These are phyloP conservation scores for Pyronema omphalodes DNA, from an alignment of 495 filamentous ascomycete species.

Conservation along the genomic window DNA sequence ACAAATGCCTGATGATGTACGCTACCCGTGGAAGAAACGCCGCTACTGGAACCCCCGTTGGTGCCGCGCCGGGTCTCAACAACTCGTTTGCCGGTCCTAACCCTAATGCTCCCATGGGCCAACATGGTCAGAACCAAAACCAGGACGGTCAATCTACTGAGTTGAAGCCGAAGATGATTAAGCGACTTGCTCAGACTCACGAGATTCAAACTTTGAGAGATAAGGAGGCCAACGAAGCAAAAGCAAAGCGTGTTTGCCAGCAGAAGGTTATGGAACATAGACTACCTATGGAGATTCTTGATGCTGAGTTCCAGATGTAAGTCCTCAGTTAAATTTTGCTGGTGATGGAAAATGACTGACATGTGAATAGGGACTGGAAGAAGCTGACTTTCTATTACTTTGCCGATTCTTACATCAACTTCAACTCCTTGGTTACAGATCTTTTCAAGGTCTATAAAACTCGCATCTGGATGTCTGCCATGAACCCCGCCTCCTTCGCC, in stretches of 20 bases:
- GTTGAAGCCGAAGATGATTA: slow-evolving; percentile 88
- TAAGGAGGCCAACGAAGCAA: slow-evolving; percentile 94
- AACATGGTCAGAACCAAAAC: slow-evolving; percentile 27
- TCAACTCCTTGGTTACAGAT: slow-evolving; percentile 91
- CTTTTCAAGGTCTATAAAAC: slow-evolving; percentile 99
- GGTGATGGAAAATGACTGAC: neutral
- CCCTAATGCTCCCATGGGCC: slow-evolving; percentile 10
- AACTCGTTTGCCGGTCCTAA: slow-evolving; percentile 29
- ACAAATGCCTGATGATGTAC: slow-evolving; percentile 95
- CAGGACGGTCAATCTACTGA: slow-evolving; percentile 61
- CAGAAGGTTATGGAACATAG: slow-evolving; percentile 89
- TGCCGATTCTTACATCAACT: slow-evolving; percentile 94
- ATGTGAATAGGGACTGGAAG: slow-evolving; percentile 69
- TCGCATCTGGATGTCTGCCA: slow-evolving; percentile 97
- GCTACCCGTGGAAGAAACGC: slow-evolving; percentile 48
- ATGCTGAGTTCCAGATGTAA: slow-evolving; percentile 98
- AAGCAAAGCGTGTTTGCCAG: slow-evolving; percentile 88
- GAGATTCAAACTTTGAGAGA: slow-evolving; percentile 74
- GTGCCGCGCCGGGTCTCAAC: slow-evolving; percentile 43
- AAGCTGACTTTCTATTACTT: slow-evolving; percentile 98
- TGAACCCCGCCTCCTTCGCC: slow-evolving; percentile 95
- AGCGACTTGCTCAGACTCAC: slow-evolving; percentile 74
- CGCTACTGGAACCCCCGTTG: slow-evolving; percentile 32
- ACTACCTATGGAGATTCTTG: slow-evolving; percentile 93
- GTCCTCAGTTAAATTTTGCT: slow-evolving; percentile 21